Conservation (phyloP, 345 rosid genomes). For the Bruguiera sexangula region DNA sequence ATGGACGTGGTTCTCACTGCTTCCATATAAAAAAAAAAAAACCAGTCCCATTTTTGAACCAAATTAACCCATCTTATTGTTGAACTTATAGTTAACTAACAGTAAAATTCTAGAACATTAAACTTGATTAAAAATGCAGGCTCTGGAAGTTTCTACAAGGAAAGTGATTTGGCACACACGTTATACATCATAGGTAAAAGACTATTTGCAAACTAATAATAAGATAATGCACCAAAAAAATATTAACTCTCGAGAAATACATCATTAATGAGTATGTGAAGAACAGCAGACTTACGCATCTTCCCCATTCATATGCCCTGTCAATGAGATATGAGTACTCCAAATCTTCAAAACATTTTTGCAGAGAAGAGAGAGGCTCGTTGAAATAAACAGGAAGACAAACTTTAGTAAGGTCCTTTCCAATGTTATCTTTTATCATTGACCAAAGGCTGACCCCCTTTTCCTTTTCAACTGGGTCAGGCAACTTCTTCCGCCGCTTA, state of each 20-base stretch:
- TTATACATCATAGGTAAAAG: background rate
- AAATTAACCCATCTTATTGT: no score
- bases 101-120: no score
- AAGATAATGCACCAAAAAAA: no score
- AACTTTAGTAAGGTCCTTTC: constrained; percentile 71
- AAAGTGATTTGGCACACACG: no score
- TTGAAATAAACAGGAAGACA: constrained; percentile 99
- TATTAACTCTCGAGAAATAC: no score
- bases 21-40: background rate
- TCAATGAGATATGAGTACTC: constrained; percentile 93
- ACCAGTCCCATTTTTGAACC: no score
- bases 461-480: constrained; percentile 88
- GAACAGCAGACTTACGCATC: constrained; percentile 50
- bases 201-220: background rate
- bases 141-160: no score
- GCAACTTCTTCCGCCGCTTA: constrained; percentile 81
- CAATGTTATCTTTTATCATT: constrained; percentile 98
- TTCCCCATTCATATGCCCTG: constrained; percentile 90
- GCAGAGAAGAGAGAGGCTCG: constrained; percentile 95
- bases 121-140: no score
- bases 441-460: constrained; percentile 97
- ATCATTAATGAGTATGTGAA: no score
- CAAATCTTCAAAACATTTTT: constrained; percentile 95
- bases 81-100: no score
- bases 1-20: background rate